Evolutionary conservation across 2,329 filamentous ascomycete species (phyloP).

Genomic region (Phialophora verrucosa): DNA sequence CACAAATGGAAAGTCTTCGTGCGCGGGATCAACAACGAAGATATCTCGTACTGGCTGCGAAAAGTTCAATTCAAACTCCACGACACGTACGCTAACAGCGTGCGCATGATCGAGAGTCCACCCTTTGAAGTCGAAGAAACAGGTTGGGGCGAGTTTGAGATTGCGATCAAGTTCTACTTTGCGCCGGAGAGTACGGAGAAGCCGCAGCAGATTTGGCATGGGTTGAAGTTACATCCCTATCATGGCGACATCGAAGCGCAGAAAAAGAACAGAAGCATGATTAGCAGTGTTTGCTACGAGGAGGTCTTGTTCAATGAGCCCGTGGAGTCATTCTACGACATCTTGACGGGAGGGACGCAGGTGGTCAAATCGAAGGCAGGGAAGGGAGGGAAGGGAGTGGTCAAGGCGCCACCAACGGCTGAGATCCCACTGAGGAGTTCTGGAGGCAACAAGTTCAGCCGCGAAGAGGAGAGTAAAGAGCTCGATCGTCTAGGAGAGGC

Average conservation of each 20-base stretch:
- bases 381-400: slow-evolving; percentile 52
- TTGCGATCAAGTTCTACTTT: slow-evolving; percentile 94
- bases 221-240: slow-evolving; percentile 88
- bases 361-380: slow-evolving; percentile 54
- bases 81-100: slow-evolving; percentile 91
- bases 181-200: slow-evolving; percentile 87
- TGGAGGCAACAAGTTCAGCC: slow-evolving; percentile 74
- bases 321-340: slow-evolving; percentile 83
- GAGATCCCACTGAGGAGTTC: slow-evolving; percentile 73
- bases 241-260: slow-evolving; percentile 76
- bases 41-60: slow-evolving; percentile 93
- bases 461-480: slow-evolving; percentile 72
- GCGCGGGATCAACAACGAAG: slow-evolving; percentile 83
- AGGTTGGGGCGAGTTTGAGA: slow-evolving; percentile 97
- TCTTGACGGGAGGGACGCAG: slow-evolving; percentile 74
- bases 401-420: slow-evolving; percentile 69
- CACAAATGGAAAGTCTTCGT: slow-evolving; percentile 97
- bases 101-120: slow-evolving; percentile 81
- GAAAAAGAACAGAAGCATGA: slow-evolving; percentile 67
- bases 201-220: slow-evolving; percentile 92
- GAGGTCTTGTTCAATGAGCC: slow-evolving; percentile 98
- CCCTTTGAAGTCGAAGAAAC: slow-evolving; percentile 89
- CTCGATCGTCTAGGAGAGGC: slow-evolving; percentile 68
- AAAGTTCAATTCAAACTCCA: slow-evolving; percentile 98
- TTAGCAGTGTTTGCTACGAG: slow-evolving; percentile 84